These are phyloP conservation scores for Globisporangium nodosum DNA, from an alignment of 352 stramenopile genomes.

Conservation along the genomic window DNA sequence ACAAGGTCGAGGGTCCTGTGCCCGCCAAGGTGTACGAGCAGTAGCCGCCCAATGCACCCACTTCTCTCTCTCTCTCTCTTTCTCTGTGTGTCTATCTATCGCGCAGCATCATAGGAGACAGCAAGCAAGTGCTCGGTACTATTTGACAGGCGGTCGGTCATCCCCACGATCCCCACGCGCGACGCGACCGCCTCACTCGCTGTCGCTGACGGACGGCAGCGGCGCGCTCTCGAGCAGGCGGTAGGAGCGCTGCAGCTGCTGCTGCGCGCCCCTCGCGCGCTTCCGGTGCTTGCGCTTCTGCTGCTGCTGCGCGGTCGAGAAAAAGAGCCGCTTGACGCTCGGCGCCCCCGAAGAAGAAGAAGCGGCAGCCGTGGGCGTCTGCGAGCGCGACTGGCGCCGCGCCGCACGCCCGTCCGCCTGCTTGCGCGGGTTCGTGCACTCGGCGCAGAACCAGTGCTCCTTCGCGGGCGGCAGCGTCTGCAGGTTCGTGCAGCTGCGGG, in stretches of 20 bases:
- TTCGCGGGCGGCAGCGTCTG: conserved; percentile 40
- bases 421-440: conserved; percentile 48
- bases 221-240: conserved; percentile 61
- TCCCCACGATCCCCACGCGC: not conserved
- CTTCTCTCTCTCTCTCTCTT: too few relatives aligned
- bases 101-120: not conserved
- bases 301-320: conserved; percentile 21
- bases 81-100: not conserved
- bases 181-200: conserved; percentile 10
- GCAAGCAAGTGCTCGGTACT: not conserved
- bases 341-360: conserved; percentile 13
- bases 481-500: conserved; percentile 55
- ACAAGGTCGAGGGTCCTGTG: conserved; percentile 76
- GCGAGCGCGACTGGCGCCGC: conserved; percentile 41
- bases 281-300: conserved; percentile 52
- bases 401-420: conserved; percentile 14
- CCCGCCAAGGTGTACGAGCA: conserved; percentile 59
- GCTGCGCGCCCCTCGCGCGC: conserved; percentile 36
- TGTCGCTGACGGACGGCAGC: conserved; percentile 32
- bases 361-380: conserved; percentile 12
- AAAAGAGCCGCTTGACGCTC: conserved; percentile 65
- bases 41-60: conserved; percentile 13
- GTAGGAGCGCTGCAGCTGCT: conserved; percentile 24
- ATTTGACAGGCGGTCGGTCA: not conserved
- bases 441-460: conserved; percentile 64